A percentile compares a stretch with the other conserved stretches of the same genome.
Evolutionary conservation across 2,329 filamentous ascomycete genomes (phyloP).

Genomic region (Monosporascus sp.): DNA sequence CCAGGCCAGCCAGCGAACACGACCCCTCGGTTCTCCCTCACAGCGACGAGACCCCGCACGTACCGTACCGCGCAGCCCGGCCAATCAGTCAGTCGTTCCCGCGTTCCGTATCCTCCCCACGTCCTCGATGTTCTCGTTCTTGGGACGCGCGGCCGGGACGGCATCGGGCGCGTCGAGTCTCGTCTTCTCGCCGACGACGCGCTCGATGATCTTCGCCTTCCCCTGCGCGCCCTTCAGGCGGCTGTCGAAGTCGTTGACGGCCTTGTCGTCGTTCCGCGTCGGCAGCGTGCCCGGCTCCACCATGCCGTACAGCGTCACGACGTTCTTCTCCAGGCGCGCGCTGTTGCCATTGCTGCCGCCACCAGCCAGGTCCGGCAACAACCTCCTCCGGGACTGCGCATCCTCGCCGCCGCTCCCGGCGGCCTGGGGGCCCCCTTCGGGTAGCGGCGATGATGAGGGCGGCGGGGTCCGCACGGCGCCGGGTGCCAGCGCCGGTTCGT

Average conservation of each 20-base stretch:
- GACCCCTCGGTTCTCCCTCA: too few species aligned
- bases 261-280: constrained; percentile 80
- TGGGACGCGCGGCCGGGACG: constrained; percentile 3
- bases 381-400: too few species aligned
- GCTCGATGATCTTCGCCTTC: constrained; percentile 81
- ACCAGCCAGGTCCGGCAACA: background rate
- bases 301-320: constrained; percentile 68
- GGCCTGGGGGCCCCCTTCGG: constrained; percentile 4
- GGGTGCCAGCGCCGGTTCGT: background rate
- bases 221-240: constrained; percentile 75
- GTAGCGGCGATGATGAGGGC: constrained; percentile 1
- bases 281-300: constrained; percentile 73
- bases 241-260: constrained; percentile 84
- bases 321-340: constrained; percentile 68
- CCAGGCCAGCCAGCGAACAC: too few species aligned
- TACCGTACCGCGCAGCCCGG: too few species aligned
- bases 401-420: too few species aligned
- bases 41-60: too few species aligned
- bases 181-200: constrained; percentile 46
- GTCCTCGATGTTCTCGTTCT: constrained; percentile 25
- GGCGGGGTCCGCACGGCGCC: background rate
- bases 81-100: background rate
- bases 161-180: background rate
- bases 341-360: constrained; percentile 46
- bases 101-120: constrained; percentile 12